phyloP scores from a whole-genome alignment of 2,329 filamentous ascomycete genomes.

The Microascus cirrosus region DNA sequence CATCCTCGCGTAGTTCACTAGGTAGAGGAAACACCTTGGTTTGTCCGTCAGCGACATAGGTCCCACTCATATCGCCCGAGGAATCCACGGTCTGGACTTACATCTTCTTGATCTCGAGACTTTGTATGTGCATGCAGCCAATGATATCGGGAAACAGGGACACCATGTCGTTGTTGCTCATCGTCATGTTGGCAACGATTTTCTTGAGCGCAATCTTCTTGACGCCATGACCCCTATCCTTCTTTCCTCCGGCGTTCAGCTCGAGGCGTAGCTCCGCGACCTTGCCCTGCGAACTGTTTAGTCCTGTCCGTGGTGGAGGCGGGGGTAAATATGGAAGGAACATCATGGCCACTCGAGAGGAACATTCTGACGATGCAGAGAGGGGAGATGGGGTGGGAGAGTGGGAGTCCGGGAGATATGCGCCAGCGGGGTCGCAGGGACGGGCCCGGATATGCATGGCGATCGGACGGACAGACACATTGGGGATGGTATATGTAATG shows the following conservation, averaged over 20 bases:
- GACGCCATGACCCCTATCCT: constrained; percentile 88
- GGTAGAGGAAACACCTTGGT: constrained; percentile 84
- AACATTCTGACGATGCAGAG: not conserved
- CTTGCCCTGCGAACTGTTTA: constrained; percentile 75
- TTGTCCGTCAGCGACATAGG: not conserved
- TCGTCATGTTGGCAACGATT: constrained; percentile 99
- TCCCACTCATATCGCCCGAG: constrained; percentile 15
- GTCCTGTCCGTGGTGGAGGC: constrained; percentile 31
- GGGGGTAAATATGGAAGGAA: constrained; percentile 43
- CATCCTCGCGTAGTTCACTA: constrained; percentile 93
- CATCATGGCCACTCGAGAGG: constrained; percentile 20
- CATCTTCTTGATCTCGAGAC: constrained; percentile 99
- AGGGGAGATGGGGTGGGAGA: not conserved
- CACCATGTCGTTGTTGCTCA: constrained; percentile 99
- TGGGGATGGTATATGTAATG: not conserved
- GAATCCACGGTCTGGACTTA: constrained; percentile 27
- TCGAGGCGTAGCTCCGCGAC: constrained; percentile 93
- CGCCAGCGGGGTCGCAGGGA: not conserved
- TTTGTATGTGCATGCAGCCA: constrained; percentile 87
- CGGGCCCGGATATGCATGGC: not conserved
- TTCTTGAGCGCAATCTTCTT: constrained; percentile 99
- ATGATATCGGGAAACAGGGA: constrained; percentile 93
- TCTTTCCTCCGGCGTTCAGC: constrained; percentile 87
- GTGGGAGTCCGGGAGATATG: not conserved
- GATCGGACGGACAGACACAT: not conserved